A percentile compares a stretch with the other conserved stretches of the same genome.
Evolutionary conservation across 345 rosid species (phyloP).

Genomic region (Ailanthus altissimus): DNA sequence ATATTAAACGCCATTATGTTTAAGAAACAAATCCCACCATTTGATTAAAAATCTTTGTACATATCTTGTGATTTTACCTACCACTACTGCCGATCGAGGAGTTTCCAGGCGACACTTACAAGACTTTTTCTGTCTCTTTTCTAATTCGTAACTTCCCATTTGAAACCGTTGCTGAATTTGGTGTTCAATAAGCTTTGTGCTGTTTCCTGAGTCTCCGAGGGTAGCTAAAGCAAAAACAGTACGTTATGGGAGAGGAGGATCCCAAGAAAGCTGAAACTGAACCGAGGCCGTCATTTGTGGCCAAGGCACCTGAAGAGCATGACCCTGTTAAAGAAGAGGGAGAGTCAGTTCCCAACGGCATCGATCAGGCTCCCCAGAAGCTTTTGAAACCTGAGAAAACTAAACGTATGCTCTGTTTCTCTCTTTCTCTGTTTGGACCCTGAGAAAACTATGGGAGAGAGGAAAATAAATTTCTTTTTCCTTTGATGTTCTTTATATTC

Average conservation of each 20-base stretch:
- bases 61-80: conserved; percentile 17
- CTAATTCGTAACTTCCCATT: not conserved
- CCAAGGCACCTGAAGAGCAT: conserved; percentile 7
- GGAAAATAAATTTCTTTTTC: too few species aligned
- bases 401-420: conserved; percentile 23
- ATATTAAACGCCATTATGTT: not conserved
- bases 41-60: not conserved
- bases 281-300: conserved; percentile 15
- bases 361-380: not conserved
- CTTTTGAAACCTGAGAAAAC: conserved; percentile 18
- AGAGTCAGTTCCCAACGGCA: not conserved
- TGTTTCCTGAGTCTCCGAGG: conserved; percentile 8
- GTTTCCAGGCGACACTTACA: conserved; percentile 13
- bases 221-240: conserved; percentile 34
- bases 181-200: not conserved
- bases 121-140: not conserved
- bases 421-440: conserved; percentile 15
- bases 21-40: conserved; percentile 2
- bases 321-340: conserved; percentile 19
- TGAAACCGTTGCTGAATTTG: not conserved
- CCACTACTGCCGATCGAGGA: conserved; percentile 18
- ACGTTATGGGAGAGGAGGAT: conserved; percentile 41
- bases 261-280: conserved; percentile 23
- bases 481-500: too few species aligned
- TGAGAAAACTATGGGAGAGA: not conserved